Base-by-base conservation (phyloP, 345 rosid genomes). In the Syzygium jambos region DNA sequence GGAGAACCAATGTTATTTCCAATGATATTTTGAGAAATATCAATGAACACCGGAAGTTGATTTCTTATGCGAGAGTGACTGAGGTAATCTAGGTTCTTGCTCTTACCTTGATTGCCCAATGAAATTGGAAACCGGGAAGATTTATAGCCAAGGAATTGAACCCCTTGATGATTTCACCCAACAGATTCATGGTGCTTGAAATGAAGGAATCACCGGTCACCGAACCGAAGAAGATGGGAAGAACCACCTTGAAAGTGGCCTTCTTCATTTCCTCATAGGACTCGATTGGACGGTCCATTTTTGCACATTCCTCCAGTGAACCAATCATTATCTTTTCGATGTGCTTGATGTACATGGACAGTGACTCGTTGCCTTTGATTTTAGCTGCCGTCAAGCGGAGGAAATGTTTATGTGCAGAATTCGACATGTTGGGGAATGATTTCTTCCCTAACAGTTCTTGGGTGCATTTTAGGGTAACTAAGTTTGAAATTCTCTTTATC, bases 51-150 rank as follows among this genome's bases (percentile, higher is more conserved):
- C 5, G 25, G 46, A 1, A 5, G 78, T 38, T 34, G 49, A 73
- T 11, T 73, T 56, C n/a, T 56, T 73, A 38, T 4, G 80, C 21
- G 25, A 73, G 25, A 38, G 9, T 73, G 43, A 34, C 38, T 73
- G 46, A 22, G 87, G 22, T 85, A 38, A 46, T 34, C 43, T 78
- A 12, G 13, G 63, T 51, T 57, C 21, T 14, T 25, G 9, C 9
- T 46, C 85, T 52, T 85, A 93, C 94, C 95, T 91, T 95, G 85
- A 93, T 89, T 30, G 95, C 94, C 84, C 61, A 88, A 88, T 93
- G 89, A 88, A 92, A 95, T 77, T 92, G 93, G 85, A 93, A 95
- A 5, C 96, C 94, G 8, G 95, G 95, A 86, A 95, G 84, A 87
- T 93, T 92, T 85, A 95, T 63, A 0, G 93, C 93, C 93, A 93